Evolutionary conservation across 2,329 filamentous ascomycete genomes (phyloP).

Genomic region (Paracamarosporium sp.): DNA sequence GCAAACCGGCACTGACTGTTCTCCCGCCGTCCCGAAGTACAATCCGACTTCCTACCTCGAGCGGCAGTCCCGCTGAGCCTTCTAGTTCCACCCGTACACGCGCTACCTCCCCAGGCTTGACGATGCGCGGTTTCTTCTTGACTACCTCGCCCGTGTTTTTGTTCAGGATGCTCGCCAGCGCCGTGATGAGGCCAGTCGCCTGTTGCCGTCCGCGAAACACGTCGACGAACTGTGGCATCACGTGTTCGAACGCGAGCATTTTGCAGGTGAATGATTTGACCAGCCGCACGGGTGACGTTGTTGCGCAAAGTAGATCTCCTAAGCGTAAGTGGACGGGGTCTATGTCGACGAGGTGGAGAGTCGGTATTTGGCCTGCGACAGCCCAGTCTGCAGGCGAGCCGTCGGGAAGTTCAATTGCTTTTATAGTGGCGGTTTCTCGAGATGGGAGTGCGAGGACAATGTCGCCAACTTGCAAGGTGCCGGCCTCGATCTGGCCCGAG

Average conservation of each 20-base stretch:
- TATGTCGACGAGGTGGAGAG: conserved; percentile 83
- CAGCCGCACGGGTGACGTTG: conserved; percentile 70
- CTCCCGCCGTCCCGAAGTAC: conserved; percentile 81
- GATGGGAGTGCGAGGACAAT: conserved; percentile 79
- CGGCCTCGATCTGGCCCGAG: conserved; percentile 84
- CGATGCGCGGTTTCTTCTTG: conserved; percentile 85
- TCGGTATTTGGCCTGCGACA: conserved; percentile 88
- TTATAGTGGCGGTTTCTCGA: conserved; percentile 80
- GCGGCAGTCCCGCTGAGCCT: conserved; percentile 66
- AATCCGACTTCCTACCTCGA: conserved; percentile 81
- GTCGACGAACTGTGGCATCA: conserved; percentile 88
- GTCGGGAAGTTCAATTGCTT: conserved; percentile 76
- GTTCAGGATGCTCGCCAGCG: conserved; percentile 76
- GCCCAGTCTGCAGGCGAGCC: conserved; percentile 81
- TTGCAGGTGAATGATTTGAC: conserved; percentile 80
- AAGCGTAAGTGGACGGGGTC: conserved; percentile 78
- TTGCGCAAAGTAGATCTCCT: conserved; percentile 85
- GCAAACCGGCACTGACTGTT: conserved; percentile 84
- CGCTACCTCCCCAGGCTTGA: conserved; percentile 80
- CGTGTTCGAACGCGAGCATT: conserved; percentile 85
- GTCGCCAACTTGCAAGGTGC: conserved; percentile 85
- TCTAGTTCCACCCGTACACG: conserved; percentile 75
- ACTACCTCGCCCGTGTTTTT: conserved; percentile 76
- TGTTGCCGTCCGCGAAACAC: conserved; percentile 87
- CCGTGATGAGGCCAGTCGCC: conserved; percentile 74